Evolutionary conservation across 2,329 filamentous ascomycete genomes (phyloP).

Genomic region (Xylariaceae sp.): DNA sequence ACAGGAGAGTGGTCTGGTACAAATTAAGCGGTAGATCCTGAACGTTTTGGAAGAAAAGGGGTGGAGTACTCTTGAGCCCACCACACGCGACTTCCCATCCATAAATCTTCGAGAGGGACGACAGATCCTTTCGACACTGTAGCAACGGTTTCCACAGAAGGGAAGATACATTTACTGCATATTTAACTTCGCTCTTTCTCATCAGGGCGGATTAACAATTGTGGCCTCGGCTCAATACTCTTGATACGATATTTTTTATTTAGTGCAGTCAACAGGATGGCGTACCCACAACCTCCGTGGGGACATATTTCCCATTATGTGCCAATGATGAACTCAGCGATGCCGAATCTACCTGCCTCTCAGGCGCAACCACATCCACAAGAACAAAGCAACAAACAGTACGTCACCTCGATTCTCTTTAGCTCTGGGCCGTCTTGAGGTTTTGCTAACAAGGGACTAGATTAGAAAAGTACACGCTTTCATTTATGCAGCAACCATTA

Average conservation of each 20-base stretch:
- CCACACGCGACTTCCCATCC: background rate
- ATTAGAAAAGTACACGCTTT: slow-evolving; percentile 38
- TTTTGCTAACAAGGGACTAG: slow-evolving; percentile 25
- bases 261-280: slow-evolving; percentile 29
- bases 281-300: slow-evolving; percentile 40
- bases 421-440: background rate
- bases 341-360: slow-evolving; percentile 33
- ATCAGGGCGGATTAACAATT: background rate
- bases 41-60: background rate
- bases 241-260: background rate
- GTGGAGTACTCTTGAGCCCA: background rate
- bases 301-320: slow-evolving; percentile 37
- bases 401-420: slow-evolving; percentile 15
- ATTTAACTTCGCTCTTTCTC: background rate
- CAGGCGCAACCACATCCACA: slow-evolving; percentile 35
- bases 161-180: background rate
- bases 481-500: slow-evolving; percentile 40
- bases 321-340: slow-evolving; percentile 37
- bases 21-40: background rate
- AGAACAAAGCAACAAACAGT: slow-evolving; percentile 35
- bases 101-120: background rate
- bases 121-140: background rate
- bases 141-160: background rate
- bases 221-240: too few relatives aligned
- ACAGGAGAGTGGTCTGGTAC: slow-evolving; percentile 23